Conservation (phyloP, 768 basidiomycete species). For the Boletus reticuloceps region DNA sequence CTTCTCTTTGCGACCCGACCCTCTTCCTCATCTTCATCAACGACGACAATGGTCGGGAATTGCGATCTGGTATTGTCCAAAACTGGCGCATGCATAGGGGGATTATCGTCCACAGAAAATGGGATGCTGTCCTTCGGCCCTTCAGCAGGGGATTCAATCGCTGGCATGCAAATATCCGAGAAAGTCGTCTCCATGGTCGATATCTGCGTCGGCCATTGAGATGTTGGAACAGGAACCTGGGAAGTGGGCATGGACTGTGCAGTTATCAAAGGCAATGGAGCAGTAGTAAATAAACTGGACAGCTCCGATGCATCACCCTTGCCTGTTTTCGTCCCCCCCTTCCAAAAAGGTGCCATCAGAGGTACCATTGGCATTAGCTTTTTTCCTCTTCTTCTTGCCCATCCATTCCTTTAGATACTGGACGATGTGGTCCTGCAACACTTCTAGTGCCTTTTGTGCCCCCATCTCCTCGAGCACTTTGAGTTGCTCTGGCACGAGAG, state of each 20-base stretch:
- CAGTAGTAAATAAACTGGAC: constrained; percentile 45
- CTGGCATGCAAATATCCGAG: constrained; percentile 13
- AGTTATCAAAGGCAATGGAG: constrained; percentile 34
- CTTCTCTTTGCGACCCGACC: constrained; percentile 58
- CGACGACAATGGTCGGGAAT: constrained; percentile 58
- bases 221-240: not conserved
- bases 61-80: constrained; percentile 23
- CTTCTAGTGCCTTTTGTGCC: constrained; percentile 75
- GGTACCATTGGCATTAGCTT: constrained; percentile 30
- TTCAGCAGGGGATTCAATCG: not conserved
- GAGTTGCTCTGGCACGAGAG: constrained; percentile 69
- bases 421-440: constrained; percentile 83
- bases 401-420: constrained; percentile 77
- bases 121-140: constrained; percentile 19
- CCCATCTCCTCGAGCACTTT: constrained; percentile 77
- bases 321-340: constrained; percentile 37
- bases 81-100: constrained; percentile 36
- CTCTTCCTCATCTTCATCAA: constrained; percentile 51
- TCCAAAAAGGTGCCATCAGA: constrained; percentile 38
- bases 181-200: not conserved
- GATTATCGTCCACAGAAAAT: constrained; percentile 14
- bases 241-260: constrained; percentile 7
- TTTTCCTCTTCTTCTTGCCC: constrained; percentile 39
- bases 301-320: constrained; percentile 32
- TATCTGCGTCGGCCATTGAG: not conserved